Evolutionary conservation across 2,329 filamentous ascomycete genomes (phyloP).

Genomic region (Aspergillus tamarii): DNA sequence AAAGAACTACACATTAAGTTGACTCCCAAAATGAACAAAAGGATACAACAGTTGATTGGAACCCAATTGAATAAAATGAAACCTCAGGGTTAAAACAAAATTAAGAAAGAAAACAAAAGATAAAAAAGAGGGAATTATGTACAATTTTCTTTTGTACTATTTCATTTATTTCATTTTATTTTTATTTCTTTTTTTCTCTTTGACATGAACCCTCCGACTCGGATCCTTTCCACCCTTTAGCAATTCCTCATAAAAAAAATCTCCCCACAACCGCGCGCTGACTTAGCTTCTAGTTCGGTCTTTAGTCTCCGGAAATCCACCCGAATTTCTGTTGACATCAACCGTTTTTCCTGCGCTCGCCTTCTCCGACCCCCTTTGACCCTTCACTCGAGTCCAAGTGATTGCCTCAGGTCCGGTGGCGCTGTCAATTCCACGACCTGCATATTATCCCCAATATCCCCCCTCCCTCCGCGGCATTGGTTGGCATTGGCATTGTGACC

Average conservation of each 20-base stretch:
- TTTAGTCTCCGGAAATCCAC: conserved; percentile 13
- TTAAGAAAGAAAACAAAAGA: not conserved
- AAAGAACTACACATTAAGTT: not conserved
- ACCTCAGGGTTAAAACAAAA: not conserved
- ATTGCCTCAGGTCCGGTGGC: not conserved
- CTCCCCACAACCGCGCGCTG: conserved; percentile 4
- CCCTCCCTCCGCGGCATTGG: conserved; percentile 14
- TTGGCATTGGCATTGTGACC: conserved; percentile 22
- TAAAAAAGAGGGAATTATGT: not conserved
- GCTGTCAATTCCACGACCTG: not conserved
- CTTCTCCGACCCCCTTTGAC: conserved; percentile 3
- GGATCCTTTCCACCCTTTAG: conserved; percentile 4
- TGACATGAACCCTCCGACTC: conserved; percentile 1
- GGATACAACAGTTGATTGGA: not conserved
- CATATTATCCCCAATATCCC: not conserved
- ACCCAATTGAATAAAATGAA: not conserved
- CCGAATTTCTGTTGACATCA: conserved; percentile 13
- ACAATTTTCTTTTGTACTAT: not conserved
- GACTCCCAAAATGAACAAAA: not conserved
- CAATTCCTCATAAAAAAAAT: not conserved
- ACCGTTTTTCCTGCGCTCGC: conserved; percentile 6
- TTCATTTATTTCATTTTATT: not conserved
- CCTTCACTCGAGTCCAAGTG: not conserved
- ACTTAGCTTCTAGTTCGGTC: conserved; percentile 10
- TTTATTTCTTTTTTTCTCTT: not conserved